These are phyloP conservation scores for Irpex sp. DNA, from an alignment of 1,284 basidiomycete species.

Conservation along the genomic window DNA sequence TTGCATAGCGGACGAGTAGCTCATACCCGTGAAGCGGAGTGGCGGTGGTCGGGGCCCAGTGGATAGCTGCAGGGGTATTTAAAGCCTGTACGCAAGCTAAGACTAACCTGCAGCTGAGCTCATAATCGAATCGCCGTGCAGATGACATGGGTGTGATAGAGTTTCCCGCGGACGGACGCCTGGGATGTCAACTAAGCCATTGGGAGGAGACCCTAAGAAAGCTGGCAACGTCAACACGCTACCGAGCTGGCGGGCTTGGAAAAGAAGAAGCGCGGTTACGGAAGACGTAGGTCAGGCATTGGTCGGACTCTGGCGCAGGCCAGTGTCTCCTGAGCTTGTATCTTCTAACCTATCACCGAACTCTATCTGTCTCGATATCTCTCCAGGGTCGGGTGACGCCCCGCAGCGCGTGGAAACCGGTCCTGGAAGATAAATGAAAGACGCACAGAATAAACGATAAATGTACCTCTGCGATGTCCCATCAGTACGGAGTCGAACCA, in stretches of 20 bases:
- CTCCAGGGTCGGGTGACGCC: slow-evolving; percentile 4
- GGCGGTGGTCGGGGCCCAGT: slow-evolving; percentile 5
- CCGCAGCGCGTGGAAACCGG: slow-evolving; percentile 1
- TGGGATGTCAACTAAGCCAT: neutral
- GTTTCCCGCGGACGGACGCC: neutral
- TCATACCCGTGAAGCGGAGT: neutral
- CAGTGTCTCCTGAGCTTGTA: slow-evolving; percentile 11
- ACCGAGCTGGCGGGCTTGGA: slow-evolving; percentile 9
- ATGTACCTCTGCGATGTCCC: neutral
- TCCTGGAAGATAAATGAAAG: neutral
- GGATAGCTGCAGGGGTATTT: slow-evolving; percentile 7
- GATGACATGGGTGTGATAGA: slow-evolving; percentile 10
- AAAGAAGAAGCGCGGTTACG: slow-evolving; percentile 3
- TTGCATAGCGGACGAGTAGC: slow-evolving; percentile 21
- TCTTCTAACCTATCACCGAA: slow-evolving; percentile 10
- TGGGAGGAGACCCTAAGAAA: neutral
- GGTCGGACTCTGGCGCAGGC: neutral
- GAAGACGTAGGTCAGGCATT: neutral
- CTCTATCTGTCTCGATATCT: slow-evolving; percentile 1
- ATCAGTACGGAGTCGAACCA: neutral
- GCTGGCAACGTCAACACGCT: slow-evolving; percentile 2
- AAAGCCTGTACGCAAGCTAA: neutral
- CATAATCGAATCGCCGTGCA: slow-evolving; percentile 2
- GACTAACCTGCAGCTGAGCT: neutral
- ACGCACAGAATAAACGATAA: too few species aligned